Evolutionary conservation across 805 yeast genomes (phyloP).

Genomic region (Pichia paraexigua): DNA sequence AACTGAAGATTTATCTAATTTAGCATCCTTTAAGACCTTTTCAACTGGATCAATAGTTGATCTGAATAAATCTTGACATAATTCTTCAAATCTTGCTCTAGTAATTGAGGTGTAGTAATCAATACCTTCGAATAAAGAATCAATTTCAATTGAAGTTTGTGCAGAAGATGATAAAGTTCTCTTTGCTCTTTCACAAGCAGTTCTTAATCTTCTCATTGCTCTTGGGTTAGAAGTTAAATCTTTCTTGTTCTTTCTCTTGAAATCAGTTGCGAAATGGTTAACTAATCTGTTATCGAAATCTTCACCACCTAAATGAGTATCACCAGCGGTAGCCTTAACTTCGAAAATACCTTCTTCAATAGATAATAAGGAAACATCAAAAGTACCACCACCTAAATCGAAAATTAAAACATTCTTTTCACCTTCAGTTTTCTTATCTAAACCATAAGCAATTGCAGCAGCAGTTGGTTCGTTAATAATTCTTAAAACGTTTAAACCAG

Average conservation of each 20-base stretch:
- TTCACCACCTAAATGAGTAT: slow-evolving; percentile 81
- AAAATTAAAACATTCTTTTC: slow-evolving; percentile 53
- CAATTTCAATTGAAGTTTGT: slow-evolving; percentile 91
- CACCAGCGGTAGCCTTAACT: slow-evolving; percentile 77
- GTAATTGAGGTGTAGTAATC: slow-evolving; percentile 95
- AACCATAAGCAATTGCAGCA: slow-evolving; percentile 77
- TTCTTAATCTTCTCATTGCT: slow-evolving; percentile 96
- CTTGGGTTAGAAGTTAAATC: slow-evolving; percentile 90
- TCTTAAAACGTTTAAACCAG: slow-evolving; percentile 68
- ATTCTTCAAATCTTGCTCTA: slow-evolving; percentile 96
- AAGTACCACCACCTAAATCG: slow-evolving; percentile 83
- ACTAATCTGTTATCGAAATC: slow-evolving; percentile 77
- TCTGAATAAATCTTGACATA: slow-evolving; percentile 90
- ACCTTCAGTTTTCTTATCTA: slow-evolving; percentile 42
- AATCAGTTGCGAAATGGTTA: slow-evolving; percentile 86
- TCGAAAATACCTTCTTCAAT: slow-evolving; percentile 78
- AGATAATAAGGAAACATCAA: slow-evolving; percentile 70
- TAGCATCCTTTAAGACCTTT: slow-evolving; percentile 85
- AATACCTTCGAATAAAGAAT: slow-evolving; percentile 88
- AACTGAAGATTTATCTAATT: slow-evolving; percentile 83
- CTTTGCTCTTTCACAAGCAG: slow-evolving; percentile 99
- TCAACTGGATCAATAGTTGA: slow-evolving; percentile 92
- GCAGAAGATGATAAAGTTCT: slow-evolving; percentile 95
- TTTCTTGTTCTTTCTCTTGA: slow-evolving; percentile 97
- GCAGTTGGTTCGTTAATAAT: slow-evolving; percentile 83